Evolutionary conservation across 73 alveolate species (phyloP), one percentile per base, ranked within the genome.

Genomic region (Paraurostyla sp.): DNA sequence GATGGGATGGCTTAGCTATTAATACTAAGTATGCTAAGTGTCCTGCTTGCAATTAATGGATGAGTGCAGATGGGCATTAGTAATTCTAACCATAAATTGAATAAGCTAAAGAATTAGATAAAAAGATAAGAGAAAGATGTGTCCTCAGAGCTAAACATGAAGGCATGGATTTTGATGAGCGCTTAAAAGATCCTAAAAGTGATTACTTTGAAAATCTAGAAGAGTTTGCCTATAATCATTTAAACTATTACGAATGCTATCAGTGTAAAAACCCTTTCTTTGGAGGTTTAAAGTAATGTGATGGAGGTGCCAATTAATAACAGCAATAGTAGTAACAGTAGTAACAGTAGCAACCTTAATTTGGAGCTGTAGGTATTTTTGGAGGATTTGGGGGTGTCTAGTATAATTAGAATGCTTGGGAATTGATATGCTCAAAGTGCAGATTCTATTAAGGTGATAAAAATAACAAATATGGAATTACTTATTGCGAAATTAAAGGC

Each of bases 261-360:
- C 85, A 83, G 51, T 96, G 99, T 59, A 71, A 83, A 48, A 83
- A 92, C 42, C 98, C 98, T 22, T 96, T 89, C 91, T 96, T 94
- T 90, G 99, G 97, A 86, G 99, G 99, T 23, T 85, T 90, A 45
- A 96, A 94, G 71, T 95, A 92, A 80, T 96, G 99, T 71, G 95
- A 96, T 29, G 89, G 94, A 89, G 96, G 85, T 69, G 90, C 58
- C 93, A 98, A 65, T 96, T 88, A 73, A 94, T 84, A 41, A 88
- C 91, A 63, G 89, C 85, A 27, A 93, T 91, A 91, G 58, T 23
- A 65, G 83, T 95, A 80, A 98, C 99, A 0, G 92, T 91, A 85
- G 99, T 95, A 57, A 89, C 95, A 46, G 97, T 96, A 36, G 95
- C 99, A 68, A 97, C 97, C 40, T 88, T 87, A 59, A 96, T 98